A percentile compares a stretch with the other conserved stretches of the same genome.
phyloP scores from a whole-genome alignment of 2,329 filamentous ascomycete species.

The Emmonsiellopsis sp. region DNA sequence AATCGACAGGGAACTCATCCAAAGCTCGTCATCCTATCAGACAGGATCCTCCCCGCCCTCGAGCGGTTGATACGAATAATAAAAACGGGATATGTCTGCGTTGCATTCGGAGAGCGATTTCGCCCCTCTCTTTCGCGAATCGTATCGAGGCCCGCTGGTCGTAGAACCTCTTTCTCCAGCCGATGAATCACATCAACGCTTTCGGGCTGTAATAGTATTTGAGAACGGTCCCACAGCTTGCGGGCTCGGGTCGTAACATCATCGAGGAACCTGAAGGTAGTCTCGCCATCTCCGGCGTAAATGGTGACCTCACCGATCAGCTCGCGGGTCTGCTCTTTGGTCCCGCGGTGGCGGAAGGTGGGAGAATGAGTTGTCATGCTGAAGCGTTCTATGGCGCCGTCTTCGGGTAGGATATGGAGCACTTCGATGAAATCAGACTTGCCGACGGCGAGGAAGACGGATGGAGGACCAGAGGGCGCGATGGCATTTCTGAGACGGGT shows the following conservation, averaged over 20 bases:
- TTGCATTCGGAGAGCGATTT: neutral
- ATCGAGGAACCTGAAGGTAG: conserved; percentile 1
- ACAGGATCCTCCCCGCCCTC: neutral
- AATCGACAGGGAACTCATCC: too few species aligned
- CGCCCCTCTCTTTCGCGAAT: neutral
- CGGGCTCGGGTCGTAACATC: conserved; percentile 7
- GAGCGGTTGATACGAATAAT: neutral
- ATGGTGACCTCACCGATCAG: conserved; percentile 8
- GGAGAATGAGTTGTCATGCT: neutral
- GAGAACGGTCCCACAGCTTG: conserved; percentile 6
- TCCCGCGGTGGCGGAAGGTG: conserved; percentile 3
- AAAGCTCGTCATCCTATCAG: neutral
- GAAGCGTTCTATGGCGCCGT: conserved; percentile 9
- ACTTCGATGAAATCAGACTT: neutral
- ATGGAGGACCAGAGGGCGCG: conserved; percentile 4
- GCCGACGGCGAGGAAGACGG: conserved; percentile 7
- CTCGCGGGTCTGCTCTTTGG: conserved; percentile 8
- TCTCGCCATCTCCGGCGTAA: conserved; percentile 4
- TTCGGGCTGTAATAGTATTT: neutral
- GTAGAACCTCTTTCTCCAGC: neutral
- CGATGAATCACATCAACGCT: neutral
- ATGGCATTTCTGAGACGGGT: conserved; percentile 3
- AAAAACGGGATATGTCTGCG: neutral
- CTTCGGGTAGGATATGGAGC: conserved; percentile 9
- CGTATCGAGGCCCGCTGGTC: neutral